Evolutionary conservation across 805 yeast genomes (phyloP).

Genomic region (Sugiyamaella valdiviana): DNA sequence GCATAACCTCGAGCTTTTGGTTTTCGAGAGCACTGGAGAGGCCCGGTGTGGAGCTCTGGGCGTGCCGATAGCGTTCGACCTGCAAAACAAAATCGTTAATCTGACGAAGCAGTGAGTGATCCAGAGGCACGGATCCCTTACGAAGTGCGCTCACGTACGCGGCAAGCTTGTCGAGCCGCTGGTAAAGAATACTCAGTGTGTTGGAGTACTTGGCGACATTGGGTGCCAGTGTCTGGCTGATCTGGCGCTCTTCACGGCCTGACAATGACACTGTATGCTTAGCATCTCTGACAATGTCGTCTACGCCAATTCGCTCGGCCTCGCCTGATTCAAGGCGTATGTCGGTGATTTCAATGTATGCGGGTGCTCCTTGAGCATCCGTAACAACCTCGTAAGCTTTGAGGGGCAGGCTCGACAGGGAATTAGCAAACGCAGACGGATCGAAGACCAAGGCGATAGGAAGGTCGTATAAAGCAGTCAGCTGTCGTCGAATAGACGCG

Average conservation of each 20-base stretch:
- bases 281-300: conserved; percentile 21
- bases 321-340: conserved; percentile 25
- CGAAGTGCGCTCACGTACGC: conserved; percentile 20
- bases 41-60: conserved; percentile 2
- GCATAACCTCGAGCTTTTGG: conserved; percentile 23
- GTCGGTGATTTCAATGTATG: conserved; percentile 19
- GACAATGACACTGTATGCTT: conserved; percentile 1
- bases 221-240: background rate
- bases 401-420: conserved; percentile 19
- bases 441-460: conserved; percentile 20
- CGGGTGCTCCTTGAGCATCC: conserved; percentile 5
- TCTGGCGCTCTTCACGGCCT: background rate
- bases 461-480: conserved; percentile 11
- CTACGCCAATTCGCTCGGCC: conserved; percentile 30
- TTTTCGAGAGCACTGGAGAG: conserved; percentile 11
- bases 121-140: conserved; percentile 12
- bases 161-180: conserved; percentile 18
- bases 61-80: conserved; percentile 5
- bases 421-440: conserved; percentile 7
- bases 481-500: background rate
- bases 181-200: conserved; percentile 23
- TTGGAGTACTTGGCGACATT: conserved; percentile 19
- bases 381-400: conserved; percentile 21
- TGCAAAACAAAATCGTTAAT: conserved; percentile 19
- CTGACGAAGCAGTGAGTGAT: conserved; percentile 19